Base-by-base conservation (phyloP, 257 asterid genomes). In the Salvia miltiorrhiza region DNA sequence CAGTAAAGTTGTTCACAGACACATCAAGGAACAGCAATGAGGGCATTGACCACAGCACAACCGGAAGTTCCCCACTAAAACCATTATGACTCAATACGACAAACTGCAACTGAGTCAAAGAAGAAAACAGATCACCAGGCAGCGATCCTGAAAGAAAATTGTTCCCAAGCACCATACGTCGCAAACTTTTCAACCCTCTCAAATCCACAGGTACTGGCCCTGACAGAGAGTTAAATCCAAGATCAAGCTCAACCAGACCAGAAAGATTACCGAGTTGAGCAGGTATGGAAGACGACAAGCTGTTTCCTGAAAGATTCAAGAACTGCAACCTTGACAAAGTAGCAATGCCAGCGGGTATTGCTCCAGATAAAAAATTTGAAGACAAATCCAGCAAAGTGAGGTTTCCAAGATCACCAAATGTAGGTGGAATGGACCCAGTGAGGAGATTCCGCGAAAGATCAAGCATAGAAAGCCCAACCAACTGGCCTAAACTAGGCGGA, bases 261-360 rank as follows among this genome's bases (percentile, higher is more conserved):
- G 93, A 81, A 78, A 89, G 92, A 56, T 73, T 71, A 53, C 95
- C 90, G 45, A 94, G 83, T 71, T 87, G 88, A 59, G 92, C 69
- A 0, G 98, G 99, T 64, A 94, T 83, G 1, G 78, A 75, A 69
- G 97, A 86, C 24, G 95, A 83, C 79, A 94, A 84, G 69, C 73
- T 87, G 76, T 91, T 94, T 61, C 83, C 54, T 19, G 99, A 91
- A 65, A 94, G 82, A 77, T 89, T 91, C 89, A 94, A 78, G 69
- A 70, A 79, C 75, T 70, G 82, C 84, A 94, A 77, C 70, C 69
- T 66, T 2, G 88, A 57, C 73, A 91, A 76, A 41, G 37, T 82
- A 37, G 95, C 95, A 67, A 94, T 50, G 17, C 63, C 79, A 4
- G 82, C 71, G 47, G 92, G 93, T 58, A 94, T 81, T 58, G 40